Conservation (phyloP, 352 stramenopile genomes). For the Proteromonas lacertae region DNA sequence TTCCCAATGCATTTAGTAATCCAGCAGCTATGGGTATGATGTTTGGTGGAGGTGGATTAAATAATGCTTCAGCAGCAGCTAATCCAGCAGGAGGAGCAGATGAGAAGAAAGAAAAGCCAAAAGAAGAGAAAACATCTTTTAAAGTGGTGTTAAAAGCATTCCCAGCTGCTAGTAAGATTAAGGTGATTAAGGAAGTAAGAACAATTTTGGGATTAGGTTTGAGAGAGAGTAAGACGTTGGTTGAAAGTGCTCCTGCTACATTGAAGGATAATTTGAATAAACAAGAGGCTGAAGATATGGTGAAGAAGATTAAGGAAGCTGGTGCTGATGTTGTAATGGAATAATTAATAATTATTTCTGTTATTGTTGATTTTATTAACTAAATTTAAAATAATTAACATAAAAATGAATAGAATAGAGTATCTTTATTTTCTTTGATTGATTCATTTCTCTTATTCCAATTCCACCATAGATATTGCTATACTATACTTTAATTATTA, state of each 20-base stretch:
- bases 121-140: conserved; percentile 35
- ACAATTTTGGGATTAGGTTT: conserved; percentile 45
- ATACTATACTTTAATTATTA: too few species aligned
- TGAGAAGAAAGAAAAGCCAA: conserved; percentile 34
- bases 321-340: conserved; percentile 7
- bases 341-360: too few species aligned
- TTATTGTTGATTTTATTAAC: too few species aligned
- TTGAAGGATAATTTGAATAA: conserved; percentile 67
- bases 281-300: conserved; percentile 32
- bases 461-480: too few species aligned
- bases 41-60: conserved; percentile 6
- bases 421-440: too few species aligned
- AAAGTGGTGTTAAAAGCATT: conserved; percentile 54
- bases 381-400: too few species aligned
- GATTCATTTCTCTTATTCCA: too few species aligned
- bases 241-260: conserved; percentile 12
- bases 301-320: conserved; percentile 12
- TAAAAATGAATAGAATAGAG: too few species aligned
- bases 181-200: conserved; percentile 59
- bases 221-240: conserved; percentile 25
- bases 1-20: too few species aligned
- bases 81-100: too few species aligned
- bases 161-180: conserved; percentile 68
- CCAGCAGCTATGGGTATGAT: too few species aligned
- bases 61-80: conserved; percentile 19